Evolutionary conservation across 23 red algal species (phyloP).

Genomic region (Gracilaria gracilis): DNA sequence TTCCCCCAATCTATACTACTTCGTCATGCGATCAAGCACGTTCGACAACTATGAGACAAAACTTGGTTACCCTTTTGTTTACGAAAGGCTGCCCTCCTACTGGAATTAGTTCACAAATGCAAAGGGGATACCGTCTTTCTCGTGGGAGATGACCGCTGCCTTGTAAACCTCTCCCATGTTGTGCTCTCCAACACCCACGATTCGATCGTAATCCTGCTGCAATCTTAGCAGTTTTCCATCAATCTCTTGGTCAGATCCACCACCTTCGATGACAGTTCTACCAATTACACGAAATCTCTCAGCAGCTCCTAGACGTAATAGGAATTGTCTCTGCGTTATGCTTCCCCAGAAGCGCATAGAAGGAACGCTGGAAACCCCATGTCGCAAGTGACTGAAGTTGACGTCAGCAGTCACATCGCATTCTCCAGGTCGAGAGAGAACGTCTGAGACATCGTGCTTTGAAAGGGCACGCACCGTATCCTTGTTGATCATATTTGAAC

Average conservation of each 20-base stretch:
- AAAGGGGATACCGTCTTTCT: conserved; percentile 16
- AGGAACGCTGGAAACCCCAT: conserved; percentile 37
- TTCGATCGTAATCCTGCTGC: conserved; percentile 58
- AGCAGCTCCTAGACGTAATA: conserved; percentile 75
- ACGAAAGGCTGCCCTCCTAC: neutral
- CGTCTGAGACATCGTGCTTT: conserved; percentile 63
- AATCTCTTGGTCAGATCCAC: neutral
- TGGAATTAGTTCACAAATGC: neutral
- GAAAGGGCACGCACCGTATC: conserved; percentile 77
- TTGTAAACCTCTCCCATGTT: conserved; percentile 61
- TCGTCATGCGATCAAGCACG: neutral
- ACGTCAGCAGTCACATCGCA: conserved; percentile 96
- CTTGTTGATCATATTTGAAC: conserved; percentile 9
- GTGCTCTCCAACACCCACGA: conserved; percentile 49
- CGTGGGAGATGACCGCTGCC: conserved; percentile 36
- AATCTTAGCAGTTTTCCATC: conserved; percentile 41
- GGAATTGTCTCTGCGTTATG: conserved; percentile 77
- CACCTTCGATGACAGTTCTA: neutral
- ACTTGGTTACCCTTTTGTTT: neutral
- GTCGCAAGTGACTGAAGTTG: conserved; percentile 73
- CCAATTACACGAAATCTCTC: conserved; percentile 62
- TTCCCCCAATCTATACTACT: neutral
- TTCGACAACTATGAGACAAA: neutral
- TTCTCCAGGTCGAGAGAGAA: conserved; percentile 72
- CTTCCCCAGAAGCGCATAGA: conserved; percentile 40